phyloP scores from a whole-genome alignment of 805 yeast species.

The Zygosaccharomyces rouxii region DNA sequence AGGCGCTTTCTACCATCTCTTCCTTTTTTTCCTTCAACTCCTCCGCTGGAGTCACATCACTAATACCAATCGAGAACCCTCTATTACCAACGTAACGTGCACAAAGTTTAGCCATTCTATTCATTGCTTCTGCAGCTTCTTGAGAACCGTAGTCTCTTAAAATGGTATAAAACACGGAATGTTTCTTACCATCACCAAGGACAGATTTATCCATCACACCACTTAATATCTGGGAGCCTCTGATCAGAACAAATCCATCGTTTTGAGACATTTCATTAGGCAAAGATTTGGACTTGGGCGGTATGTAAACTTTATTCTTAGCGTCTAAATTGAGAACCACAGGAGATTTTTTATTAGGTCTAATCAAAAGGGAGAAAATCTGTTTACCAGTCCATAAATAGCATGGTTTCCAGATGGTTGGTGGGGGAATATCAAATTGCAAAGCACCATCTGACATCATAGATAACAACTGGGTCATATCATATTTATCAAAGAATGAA shows the following conservation, averaged over 20 bases:
- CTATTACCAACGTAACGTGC: slow-evolving; percentile 92
- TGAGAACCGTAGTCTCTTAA: slow-evolving; percentile 94
- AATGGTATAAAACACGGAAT: slow-evolving; percentile 92
- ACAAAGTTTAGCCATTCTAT: slow-evolving; percentile 98
- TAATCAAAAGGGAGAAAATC: slow-evolving; percentile 80
- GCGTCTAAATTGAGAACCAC: slow-evolving; percentile 91
- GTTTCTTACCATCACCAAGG: slow-evolving; percentile 96
- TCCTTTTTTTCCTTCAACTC: slow-evolving; percentile 77
- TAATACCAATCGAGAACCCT: slow-evolving; percentile 96
- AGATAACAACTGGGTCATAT: slow-evolving; percentile 73
- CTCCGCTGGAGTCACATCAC: slow-evolving; percentile 91
- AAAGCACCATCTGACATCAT: slow-evolving; percentile 94
- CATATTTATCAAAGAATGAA: slow-evolving; percentile 83
- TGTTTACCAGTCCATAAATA: slow-evolving; percentile 98
- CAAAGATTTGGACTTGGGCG: slow-evolving; percentile 60
- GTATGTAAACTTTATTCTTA: slow-evolving; percentile 80
- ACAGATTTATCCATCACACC: slow-evolving; percentile 98
- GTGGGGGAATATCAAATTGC: slow-evolving; percentile 93
- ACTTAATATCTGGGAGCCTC: slow-evolving; percentile 82
- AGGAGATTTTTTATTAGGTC: slow-evolving; percentile 69
- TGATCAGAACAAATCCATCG: slow-evolving; percentile 87
- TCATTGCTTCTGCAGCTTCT: slow-evolving; percentile 95
- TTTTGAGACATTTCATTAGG: slow-evolving; percentile 96
- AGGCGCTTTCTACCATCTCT: slow-evolving; percentile 83
- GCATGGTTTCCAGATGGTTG: slow-evolving; percentile 84